These are phyloP conservation scores for Asterella californica DNA, from an alignment of 225 moss, liverwort and hornwort species.

Conservation along the genomic window DNA sequence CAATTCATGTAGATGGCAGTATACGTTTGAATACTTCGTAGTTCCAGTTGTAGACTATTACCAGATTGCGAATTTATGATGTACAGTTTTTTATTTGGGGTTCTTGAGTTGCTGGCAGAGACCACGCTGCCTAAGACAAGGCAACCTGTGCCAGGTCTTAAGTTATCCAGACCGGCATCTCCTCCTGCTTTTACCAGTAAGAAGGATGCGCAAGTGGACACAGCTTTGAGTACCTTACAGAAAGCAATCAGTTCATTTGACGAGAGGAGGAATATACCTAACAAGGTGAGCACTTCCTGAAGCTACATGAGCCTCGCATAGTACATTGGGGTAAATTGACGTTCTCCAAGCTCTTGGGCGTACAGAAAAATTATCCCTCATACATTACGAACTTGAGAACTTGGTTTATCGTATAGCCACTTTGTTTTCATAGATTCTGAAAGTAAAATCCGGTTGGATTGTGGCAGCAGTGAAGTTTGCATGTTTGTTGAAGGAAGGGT, in stretches of 20 bases:
- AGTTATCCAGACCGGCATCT: slow-evolving; percentile 12
- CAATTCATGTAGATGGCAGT: neutral
- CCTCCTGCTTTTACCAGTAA: neutral
- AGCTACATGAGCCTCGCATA: neutral
- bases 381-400: neutral
- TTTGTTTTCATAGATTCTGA: neutral
- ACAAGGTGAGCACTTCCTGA: slow-evolving; percentile 16
- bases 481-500: neutral
- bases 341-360: neutral
- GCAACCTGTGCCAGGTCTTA: slow-evolving; percentile 8
- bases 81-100: neutral
- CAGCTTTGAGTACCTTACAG: slow-evolving; percentile 11
- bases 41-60: too few relatives aligned
- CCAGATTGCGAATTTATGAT: neutral
- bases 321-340: neutral
- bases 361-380: neutral
- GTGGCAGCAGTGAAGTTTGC: neutral
- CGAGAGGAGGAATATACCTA: slow-evolving; percentile 7
- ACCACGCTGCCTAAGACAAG: slow-evolving; percentile 4
- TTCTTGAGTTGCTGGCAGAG: slow-evolving; percentile 14
- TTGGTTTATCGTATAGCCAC: neutral
- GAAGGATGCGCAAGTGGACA: slow-evolving; percentile 6
- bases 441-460: too few relatives aligned
- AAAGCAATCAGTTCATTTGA: slow-evolving; percentile 9
- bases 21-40: neutral